Percentiles rank a stretch among this genome's conserved stretches.
Evolutionary conservation across 2,329 filamentous ascomycete genomes (phyloP).

Genomic region (Neurospora sp.): DNA sequence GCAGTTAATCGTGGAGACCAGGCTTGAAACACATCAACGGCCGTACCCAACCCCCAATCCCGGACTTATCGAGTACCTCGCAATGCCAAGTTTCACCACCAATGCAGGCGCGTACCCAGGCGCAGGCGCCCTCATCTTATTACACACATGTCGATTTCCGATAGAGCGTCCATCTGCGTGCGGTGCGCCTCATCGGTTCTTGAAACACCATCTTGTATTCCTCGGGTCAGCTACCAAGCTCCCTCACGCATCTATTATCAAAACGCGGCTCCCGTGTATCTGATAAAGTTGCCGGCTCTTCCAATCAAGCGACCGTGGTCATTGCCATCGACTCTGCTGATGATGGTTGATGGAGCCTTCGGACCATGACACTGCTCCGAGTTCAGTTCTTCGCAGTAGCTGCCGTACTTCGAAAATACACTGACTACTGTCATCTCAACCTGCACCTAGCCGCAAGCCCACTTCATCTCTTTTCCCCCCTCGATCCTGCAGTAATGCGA

Average conservation of each 20-base stretch:
- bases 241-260: background rate
- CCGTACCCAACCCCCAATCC: background rate
- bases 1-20: background rate
- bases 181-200: conserved; percentile 5
- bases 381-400: background rate
- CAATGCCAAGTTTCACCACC: conserved; percentile 2
- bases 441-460: conserved; percentile 15
- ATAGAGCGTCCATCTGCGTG: background rate
- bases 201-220: conserved; percentile 4
- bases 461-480: conserved; percentile 15
- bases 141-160: background rate
- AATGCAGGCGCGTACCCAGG: background rate
- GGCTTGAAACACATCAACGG: background rate
- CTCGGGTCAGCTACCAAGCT: background rate
- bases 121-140: background rate
- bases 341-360: background rate
- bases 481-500: conserved; percentile 21
- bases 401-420: background rate
- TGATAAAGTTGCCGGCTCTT: background rate
- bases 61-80: background rate
- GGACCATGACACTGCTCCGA: background rate
- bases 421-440: background rate
- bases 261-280: background rate
- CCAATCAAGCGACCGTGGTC: background rate
- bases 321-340: background rate